A percentile compares a stretch with the other conserved stretches of the same genome.
phyloP scores from a whole-genome alignment of 768 basidiomycete species.

The Psilocybe sp. region DNA sequence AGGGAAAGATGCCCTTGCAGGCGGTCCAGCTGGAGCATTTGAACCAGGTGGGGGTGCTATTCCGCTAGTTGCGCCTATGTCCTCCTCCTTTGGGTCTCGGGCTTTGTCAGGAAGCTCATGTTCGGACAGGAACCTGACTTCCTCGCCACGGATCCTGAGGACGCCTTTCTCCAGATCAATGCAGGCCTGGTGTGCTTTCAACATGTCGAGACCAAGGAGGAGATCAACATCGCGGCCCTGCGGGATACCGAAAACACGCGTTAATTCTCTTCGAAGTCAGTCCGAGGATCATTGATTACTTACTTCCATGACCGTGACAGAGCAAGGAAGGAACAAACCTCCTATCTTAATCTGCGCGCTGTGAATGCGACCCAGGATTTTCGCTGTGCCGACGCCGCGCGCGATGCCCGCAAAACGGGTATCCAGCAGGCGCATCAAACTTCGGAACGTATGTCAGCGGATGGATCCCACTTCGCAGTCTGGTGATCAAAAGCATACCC shows the following conservation, averaged over 20 bases:
- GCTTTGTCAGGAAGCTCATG: conserved; percentile 91
- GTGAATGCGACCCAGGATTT: conserved; percentile 92
- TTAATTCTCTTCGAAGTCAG: background rate
- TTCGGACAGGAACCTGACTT: conserved; percentile 87
- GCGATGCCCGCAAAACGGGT: conserved; percentile 86
- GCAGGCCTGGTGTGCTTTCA: conserved; percentile 93
- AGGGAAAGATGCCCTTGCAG: conserved; percentile 45
- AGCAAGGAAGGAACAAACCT: conserved; percentile 82
- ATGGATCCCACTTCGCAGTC: background rate
- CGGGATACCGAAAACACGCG: background rate
- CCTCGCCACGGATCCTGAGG: conserved; percentile 88
- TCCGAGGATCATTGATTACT: conserved; percentile 7
- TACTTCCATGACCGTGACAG: conserved; percentile 95
- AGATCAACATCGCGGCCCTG: conserved; percentile 92
- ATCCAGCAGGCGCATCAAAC: conserved; percentile 93
- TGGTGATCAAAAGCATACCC: conserved; percentile 47
- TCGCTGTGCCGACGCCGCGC: conserved; percentile 90
- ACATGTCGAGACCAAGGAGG: conserved; percentile 98
- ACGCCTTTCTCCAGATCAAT: conserved; percentile 91
- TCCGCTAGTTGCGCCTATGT: conserved; percentile 14
- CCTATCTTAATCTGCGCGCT: conserved; percentile 87
- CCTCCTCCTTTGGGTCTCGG: conserved; percentile 31
- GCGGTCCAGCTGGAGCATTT: conserved; percentile 17
- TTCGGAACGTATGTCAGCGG: conserved; percentile 23
- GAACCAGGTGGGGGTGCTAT: conserved; percentile 12